Evolutionary conservation across 306 rosid genomes (phyloP), one percentile per base, ranked within the genome.

Genomic region (Gastrolobium bilobum): DNA sequence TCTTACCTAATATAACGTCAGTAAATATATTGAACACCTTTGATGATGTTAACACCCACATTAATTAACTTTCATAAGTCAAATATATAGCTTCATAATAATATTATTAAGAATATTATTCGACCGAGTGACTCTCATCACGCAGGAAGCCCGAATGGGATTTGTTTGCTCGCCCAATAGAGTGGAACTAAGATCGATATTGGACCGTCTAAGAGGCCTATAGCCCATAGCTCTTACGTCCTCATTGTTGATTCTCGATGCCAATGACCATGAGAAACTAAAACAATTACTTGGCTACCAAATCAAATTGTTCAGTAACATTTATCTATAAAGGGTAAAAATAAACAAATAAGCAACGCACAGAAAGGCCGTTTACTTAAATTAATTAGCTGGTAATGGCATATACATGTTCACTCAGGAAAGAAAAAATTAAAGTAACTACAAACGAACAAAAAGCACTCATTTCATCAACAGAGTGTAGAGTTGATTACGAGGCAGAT

Each of bases 361-460:
- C 33, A 9, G 6, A 47, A 31, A 30, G 13, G 43, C 40, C 13
- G 20, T 40, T 33, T 52, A 63, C 73, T 83, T 46, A 13, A 71
- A 78, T 33, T 76, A 81, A 80, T 76, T 51, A 75, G 85, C 75
- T 71, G 61, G 42, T 73, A 81, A 71, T 62, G 65, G 33, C 81
- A 84, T 84, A 51, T 85, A 90, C 94, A 87, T 58, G 61, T 70
- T 53, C 48, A 75, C 68, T 44, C 70, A 33, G 26, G 30, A 47
- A 51, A 10, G 7, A 68, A 46, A 10, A 10, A 33, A 4, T 2
- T 56, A 46, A 46, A 50, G 46, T 51, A 30, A 69, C 26, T 56
- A 79, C 14, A 60, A 35, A 76, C 2, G 15, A 68, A 69, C 34
- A 58, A 34, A 61, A 33, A 7, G 52, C 13, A 67, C 64, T 52